Evolutionary conservation across 2,329 filamentous ascomycete species (phyloP).

Genomic region (Microcyclospora pomicola): DNA sequence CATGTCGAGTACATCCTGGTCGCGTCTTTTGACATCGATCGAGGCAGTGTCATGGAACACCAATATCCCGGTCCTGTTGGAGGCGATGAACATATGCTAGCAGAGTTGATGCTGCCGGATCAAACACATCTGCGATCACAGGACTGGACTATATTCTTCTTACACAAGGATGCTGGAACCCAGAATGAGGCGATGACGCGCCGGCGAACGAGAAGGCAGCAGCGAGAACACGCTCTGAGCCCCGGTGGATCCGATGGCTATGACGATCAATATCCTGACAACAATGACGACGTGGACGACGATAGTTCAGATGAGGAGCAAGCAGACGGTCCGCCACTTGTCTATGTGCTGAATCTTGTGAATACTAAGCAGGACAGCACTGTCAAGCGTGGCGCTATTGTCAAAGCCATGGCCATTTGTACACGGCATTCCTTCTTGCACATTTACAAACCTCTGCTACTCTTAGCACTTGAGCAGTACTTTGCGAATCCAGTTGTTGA

Average conservation of each 20-base stretch:
- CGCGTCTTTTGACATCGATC: constrained; percentile 92
- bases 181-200: constrained; percentile 1
- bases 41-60: constrained; percentile 94
- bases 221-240: constrained; percentile 2
- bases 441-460: constrained; percentile 91
- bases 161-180: constrained; percentile 70
- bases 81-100: constrained; percentile 94
- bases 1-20: constrained; percentile 99
- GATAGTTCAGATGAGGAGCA: constrained; percentile 38
- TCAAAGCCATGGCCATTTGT: constrained; percentile 98
- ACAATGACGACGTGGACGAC: constrained; percentile 29
- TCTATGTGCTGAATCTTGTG: constrained; percentile 93
- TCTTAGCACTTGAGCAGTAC: constrained; percentile 89
- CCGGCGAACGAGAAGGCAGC: constrained; percentile 31
- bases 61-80: constrained; percentile 92
- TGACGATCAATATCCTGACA: constrained; percentile 30
- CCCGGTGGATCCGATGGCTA: constrained; percentile 24
- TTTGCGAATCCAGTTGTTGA: constrained; percentile 83
- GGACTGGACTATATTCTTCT: constrained; percentile 98
- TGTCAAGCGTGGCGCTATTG: constrained; percentile 80
- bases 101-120: constrained; percentile 95
- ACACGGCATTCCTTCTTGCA: constrained; percentile 94
- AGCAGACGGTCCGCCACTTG: constrained; percentile 73
- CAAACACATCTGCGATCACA: constrained; percentile 89
- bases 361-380: constrained; percentile 96